Conservation (phyloP, 805 yeast species). For the Saccharomyces cerevisiae region DNA sequence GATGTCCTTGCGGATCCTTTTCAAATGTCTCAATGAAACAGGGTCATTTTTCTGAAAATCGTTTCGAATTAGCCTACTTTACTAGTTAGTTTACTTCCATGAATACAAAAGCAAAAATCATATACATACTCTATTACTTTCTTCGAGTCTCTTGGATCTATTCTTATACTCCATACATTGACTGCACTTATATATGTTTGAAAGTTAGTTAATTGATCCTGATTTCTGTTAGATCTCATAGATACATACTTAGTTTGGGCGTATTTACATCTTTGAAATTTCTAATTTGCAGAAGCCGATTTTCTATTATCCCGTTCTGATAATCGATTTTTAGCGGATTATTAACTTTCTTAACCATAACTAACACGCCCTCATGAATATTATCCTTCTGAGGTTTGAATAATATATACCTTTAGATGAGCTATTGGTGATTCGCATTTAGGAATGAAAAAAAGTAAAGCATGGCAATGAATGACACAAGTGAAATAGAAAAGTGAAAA, state of each 20-base stretch:
- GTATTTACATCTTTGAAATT: constrained; percentile 14
- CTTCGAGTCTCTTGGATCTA: constrained; percentile 33
- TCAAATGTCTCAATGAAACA: constrained; percentile 33
- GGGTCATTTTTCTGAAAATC: constrained; percentile 23
- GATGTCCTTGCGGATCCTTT: constrained; percentile 41
- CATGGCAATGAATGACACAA: neutral
- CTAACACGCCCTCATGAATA: neutral
- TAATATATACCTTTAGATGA: neutral
- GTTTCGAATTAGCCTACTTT: constrained; percentile 18
- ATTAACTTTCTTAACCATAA: constrained; percentile 32
- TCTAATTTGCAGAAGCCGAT: constrained; percentile 39
- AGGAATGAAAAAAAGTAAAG: neutral
- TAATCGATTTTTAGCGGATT: constrained; percentile 38
- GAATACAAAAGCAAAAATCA: neutral
- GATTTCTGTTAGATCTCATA: neutral
- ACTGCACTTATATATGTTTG: constrained; percentile 6
- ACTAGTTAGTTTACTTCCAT: constrained; percentile 1
- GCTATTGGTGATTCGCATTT: neutral
- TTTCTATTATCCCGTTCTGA: constrained; percentile 38
- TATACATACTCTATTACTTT: constrained; percentile 17
- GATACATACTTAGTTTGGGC: constrained; percentile 22
- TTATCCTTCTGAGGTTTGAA: neutral
- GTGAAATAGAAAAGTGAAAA: neutral
- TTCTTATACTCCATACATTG: constrained; percentile 42
- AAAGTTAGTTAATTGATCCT: neutral